phyloP scores from a whole-genome alignment of 2,329 filamentous ascomycete species.

The Neopestalotiopsis sp. region DNA sequence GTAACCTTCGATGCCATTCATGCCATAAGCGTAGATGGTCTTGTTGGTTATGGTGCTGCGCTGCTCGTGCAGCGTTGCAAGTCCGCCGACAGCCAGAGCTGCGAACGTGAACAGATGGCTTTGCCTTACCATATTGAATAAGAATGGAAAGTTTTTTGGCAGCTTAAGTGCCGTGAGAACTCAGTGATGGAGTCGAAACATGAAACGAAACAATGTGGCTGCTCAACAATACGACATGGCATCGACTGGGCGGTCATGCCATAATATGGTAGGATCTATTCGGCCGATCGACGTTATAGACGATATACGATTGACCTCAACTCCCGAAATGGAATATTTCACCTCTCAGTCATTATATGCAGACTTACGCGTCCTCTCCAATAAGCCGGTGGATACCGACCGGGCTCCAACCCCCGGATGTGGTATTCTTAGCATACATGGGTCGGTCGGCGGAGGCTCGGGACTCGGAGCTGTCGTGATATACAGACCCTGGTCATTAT shows the following conservation, averaged over 20 bases:
- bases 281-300: background rate
- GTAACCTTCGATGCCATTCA: background rate
- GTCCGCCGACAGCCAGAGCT: background rate
- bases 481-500: background rate
- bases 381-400: background rate
- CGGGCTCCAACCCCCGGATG: background rate
- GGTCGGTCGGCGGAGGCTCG: background rate
- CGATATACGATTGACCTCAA: background rate
- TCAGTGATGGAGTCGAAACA: background rate
- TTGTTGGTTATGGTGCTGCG: background rate
- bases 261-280: background rate
- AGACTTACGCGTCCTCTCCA: background rate
- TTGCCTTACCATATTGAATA: background rate
- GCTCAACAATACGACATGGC: background rate
- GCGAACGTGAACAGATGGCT: background rate
- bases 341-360: background rate
- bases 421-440: background rate
- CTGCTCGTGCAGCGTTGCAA: background rate
- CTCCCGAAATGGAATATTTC: background rate
- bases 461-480: background rate
- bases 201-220: background rate
- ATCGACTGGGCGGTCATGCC: background rate
- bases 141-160: background rate
- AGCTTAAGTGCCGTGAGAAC: background rate
- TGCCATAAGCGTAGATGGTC: constrained; percentile 7